These are phyloP conservation scores for Phragmites australis DNA, from an alignment of 176 grass and related monocot genomes.

Conservation along the genomic window DNA sequence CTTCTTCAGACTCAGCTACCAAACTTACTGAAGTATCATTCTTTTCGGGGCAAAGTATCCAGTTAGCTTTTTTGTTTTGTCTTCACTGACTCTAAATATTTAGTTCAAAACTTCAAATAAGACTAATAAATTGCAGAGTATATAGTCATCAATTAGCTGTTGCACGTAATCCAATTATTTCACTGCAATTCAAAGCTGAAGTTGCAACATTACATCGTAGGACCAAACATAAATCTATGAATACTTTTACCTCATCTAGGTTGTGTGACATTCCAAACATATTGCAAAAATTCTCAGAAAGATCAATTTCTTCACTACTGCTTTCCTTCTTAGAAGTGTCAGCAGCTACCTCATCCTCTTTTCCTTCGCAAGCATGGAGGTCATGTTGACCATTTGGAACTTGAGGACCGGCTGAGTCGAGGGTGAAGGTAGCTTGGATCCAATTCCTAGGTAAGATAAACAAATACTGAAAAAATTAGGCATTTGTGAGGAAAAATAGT, in stretches of 20 bases:
- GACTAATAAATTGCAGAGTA: neutral
- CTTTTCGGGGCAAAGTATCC: neutral
- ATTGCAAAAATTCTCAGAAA: slow-evolving; percentile 63
- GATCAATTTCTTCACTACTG: slow-evolving; percentile 60
- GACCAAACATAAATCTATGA: no score
- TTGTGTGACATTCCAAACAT: slow-evolving; percentile 61
- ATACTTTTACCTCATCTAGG: slow-evolving; percentile 67
- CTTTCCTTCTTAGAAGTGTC: slow-evolving; percentile 31
- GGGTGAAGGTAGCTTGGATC: slow-evolving; percentile 85
- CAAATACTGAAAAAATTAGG: slow-evolving; percentile 11
- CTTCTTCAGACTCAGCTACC: slow-evolving; percentile 7
- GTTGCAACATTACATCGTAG: neutral
- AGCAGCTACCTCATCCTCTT: slow-evolving; percentile 32
- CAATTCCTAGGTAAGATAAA: slow-evolving; percentile 60
- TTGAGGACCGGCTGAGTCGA: slow-evolving; percentile 26
- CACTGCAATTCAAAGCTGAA: neutral
- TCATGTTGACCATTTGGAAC: slow-evolving; percentile 25
- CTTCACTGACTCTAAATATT: neutral
- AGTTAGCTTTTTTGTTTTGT: neutral
- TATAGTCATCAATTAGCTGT: neutral
- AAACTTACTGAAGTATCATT: slow-evolving; percentile 1
- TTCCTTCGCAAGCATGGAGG: slow-evolving; percentile 36
- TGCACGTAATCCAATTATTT: neutral
- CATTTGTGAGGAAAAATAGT: neutral
- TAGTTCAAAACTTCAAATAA: slow-evolving; percentile 18